These are phyloP conservation scores for Solanum paucissectum DNA, from an alignment of 257 asterid genomes.

Conservation along the genomic window DNA sequence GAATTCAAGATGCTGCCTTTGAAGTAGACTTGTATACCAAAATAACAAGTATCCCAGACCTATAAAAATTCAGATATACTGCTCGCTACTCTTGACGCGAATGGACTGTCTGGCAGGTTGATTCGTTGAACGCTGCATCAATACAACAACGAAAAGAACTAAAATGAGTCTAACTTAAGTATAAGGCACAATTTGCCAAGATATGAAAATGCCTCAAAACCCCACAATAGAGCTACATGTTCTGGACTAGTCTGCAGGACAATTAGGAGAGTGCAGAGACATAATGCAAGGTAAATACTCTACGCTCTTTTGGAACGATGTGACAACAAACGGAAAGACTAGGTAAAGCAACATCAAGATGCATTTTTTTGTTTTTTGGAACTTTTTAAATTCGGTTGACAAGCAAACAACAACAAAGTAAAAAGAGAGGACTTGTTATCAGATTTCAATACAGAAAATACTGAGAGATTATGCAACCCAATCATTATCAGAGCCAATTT, in stretches of 20 bases:
- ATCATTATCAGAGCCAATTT: background rate
- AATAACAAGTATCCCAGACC: constrained; percentile 3
- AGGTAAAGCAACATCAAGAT: background rate
- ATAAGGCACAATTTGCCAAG: background rate
- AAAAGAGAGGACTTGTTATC: background rate
- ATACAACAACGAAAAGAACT: background rate
- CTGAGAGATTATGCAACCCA: background rate
- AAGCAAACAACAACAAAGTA: background rate
- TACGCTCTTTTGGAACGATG: background rate
- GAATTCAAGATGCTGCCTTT: constrained; percentile 15
- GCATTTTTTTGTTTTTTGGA: background rate
- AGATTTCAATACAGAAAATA: background rate
- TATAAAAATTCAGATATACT: constrained; percentile 48
- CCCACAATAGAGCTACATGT: background rate
- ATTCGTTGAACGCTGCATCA: constrained; percentile 39
- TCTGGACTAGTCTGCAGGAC: background rate
- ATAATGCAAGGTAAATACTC: background rate
- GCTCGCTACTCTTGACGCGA: constrained; percentile 33
- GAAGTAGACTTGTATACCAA: constrained; percentile 19
- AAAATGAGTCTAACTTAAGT: background rate
- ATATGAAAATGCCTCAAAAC: background rate
- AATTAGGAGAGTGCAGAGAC: background rate
- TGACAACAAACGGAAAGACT: background rate
- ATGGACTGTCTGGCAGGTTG: constrained; percentile 70
- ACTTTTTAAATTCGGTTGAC: background rate